Percentiles rank a stretch among this genome's conserved stretches.
Conservation (phyloP, 306 rosid species). For the Cercis canadensis region DNA sequence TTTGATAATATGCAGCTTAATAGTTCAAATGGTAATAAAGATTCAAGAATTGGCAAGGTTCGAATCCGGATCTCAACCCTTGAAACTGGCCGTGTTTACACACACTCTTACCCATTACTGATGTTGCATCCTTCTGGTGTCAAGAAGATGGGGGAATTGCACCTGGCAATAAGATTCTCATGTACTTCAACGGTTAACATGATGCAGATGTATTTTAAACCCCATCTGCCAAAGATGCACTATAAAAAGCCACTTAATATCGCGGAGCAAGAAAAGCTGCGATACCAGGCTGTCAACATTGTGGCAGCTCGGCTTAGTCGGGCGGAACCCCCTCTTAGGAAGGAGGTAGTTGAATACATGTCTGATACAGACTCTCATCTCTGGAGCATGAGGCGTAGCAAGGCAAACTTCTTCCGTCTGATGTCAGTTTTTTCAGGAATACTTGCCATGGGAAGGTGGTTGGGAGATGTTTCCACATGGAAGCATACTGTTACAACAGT, state of each 20-base stretch:
- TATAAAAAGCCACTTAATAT: slow-evolving; percentile 70
- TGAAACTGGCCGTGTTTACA: slow-evolving; percentile 78
- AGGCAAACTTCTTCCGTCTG: slow-evolving; percentile 85
- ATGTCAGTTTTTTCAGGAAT: slow-evolving; percentile 63
- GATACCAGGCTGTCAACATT: slow-evolving; percentile 65
- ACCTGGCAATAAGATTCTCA: slow-evolving; percentile 86
- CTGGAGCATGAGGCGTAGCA: slow-evolving; percentile 97
- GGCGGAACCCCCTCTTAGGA: slow-evolving; percentile 86
- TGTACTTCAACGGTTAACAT: slow-evolving; percentile 64
- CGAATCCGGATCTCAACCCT: slow-evolving; percentile 89
- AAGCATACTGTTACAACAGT: slow-evolving; percentile 70
- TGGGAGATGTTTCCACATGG: slow-evolving; percentile 81
- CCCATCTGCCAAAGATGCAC: slow-evolving; percentile 95
- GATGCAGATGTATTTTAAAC: slow-evolving; percentile 70
- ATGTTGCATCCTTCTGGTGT: slow-evolving; percentile 80
- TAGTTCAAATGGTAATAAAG: slow-evolving; percentile 60
- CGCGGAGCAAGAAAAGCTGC: slow-evolving; percentile 75
- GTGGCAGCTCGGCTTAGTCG: slow-evolving; percentile 80
- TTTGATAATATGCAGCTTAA: slow-evolving; percentile 70
- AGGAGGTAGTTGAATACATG: slow-evolving; percentile 84
- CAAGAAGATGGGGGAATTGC: slow-evolving; percentile 89
- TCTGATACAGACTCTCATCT: slow-evolving; percentile 83
- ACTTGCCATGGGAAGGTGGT: slow-evolving; percentile 60
- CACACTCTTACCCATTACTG: slow-evolving; percentile 76
- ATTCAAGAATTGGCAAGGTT: slow-evolving; percentile 76